phyloP scores from a whole-genome alignment of 306 rosid genomes.

The Myrica gale region DNA sequence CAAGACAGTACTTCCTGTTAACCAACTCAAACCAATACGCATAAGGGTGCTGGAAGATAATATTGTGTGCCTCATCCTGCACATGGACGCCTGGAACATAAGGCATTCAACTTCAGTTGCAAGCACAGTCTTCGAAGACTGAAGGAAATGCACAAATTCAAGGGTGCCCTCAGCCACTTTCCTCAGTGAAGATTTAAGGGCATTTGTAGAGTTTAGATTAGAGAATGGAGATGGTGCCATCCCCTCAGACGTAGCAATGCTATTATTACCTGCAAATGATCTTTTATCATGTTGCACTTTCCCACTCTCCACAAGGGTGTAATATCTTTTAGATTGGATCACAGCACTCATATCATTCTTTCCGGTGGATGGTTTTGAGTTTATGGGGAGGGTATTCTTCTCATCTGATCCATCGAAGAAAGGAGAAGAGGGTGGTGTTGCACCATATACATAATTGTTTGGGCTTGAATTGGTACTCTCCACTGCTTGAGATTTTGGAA shows the following conservation, averaged over 20 bases:
- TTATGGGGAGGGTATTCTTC: conserved; percentile 50
- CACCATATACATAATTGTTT: conserved; percentile 72
- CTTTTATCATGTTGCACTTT: conserved; percentile 57
- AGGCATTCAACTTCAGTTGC: conserved; percentile 85
- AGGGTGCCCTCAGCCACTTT: conserved; percentile 55
- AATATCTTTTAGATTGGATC: conserved; percentile 56
- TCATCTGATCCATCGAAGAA: conserved; percentile 66
- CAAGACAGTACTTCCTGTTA: conserved; percentile 47
- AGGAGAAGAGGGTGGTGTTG: conserved; percentile 84
- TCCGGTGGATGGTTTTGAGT: conserved; percentile 46
- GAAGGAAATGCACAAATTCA: conserved; percentile 55
- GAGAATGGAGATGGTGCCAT: conserved; percentile 47
- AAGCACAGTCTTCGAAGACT: conserved; percentile 64
- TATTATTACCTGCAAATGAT: conserved; percentile 37
- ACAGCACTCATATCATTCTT: conserved; percentile 41
- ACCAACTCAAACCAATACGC: conserved; percentile 55
- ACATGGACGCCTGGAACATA: conserved; percentile 82
- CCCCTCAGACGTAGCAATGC: conserved; percentile 51
- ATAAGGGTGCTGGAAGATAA: conserved; percentile 60
- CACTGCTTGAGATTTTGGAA: conserved; percentile 64
- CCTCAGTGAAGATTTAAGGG: conserved; percentile 48
- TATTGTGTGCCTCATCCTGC: conserved; percentile 76
- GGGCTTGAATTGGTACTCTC: conserved; percentile 72
- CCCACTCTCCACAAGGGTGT: conserved; percentile 63
- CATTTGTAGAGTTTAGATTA: conserved; percentile 53